Percentiles rank a stretch among this genome's conserved stretches.
These are phyloP conservation scores for Marasmius sp. DNA, from an alignment of 1,284 basidiomycete species.

Conservation along the genomic window DNA sequence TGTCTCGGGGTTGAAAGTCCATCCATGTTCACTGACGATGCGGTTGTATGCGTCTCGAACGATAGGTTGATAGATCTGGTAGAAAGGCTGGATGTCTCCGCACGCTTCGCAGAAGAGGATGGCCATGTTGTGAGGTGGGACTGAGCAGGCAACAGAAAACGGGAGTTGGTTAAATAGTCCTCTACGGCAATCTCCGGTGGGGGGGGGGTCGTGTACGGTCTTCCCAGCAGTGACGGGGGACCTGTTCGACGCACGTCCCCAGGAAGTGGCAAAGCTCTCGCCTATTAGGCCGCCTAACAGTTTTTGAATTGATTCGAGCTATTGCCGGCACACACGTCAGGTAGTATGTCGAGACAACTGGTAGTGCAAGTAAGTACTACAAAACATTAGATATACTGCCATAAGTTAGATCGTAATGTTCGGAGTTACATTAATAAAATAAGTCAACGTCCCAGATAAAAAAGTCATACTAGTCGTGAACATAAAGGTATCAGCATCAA, in stretches of 20 bases:
- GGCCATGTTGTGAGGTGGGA: not conserved
- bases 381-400: not conserved
- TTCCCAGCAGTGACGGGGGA: too few species aligned
- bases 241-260: too few species aligned
- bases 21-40: not conserved
- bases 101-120: not conserved
- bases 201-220: too few species aligned
- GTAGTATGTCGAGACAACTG: not conserved
- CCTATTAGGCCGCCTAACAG: too few species aligned
- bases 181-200: too few species aligned
- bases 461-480: not conserved
- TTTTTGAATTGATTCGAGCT: too few species aligned
- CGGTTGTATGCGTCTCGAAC: not conserved
- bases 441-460: not conserved
- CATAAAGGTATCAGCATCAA: not conserved
- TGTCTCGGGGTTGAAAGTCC: not conserved
- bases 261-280: too few species aligned
- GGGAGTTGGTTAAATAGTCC: too few species aligned
- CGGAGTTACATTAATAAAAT: not conserved
- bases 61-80: not conserved
- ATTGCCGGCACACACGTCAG: too few species aligned
- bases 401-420: not conserved
- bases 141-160: not conserved
- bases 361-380: not conserved
- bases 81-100: not conserved